phyloP scores from a whole-genome alignment of 805 yeast species.

The Kluyveromyces starmeri region DNA sequence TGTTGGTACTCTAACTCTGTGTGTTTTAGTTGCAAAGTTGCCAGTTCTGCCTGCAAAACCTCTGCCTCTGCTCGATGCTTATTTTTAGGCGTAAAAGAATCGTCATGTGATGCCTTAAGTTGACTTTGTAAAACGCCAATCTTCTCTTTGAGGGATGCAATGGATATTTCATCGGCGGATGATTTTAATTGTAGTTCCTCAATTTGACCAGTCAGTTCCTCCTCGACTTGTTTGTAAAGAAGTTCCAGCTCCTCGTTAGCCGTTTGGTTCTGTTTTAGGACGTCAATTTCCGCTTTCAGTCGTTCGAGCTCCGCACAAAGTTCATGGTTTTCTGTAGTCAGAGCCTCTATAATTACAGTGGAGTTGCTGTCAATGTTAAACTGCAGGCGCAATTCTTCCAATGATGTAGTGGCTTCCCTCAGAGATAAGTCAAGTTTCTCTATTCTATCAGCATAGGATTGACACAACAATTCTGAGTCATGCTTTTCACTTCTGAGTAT shows the following conservation, averaged over 20 bases:
- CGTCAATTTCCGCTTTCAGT: slow-evolving; percentile 34
- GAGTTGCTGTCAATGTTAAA: slow-evolving; percentile 25
- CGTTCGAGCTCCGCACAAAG: slow-evolving; percentile 28
- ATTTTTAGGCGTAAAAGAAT: neutral
- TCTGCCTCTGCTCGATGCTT: neutral
- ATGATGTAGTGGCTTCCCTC: slow-evolving; percentile 9
- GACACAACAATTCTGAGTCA: slow-evolving; percentile 18
- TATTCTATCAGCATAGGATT: slow-evolving; percentile 6
- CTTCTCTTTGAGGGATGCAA: neutral
- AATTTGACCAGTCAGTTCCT: slow-evolving; percentile 35
- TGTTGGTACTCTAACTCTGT: neutral
- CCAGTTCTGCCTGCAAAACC: neutral
- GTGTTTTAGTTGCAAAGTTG: neutral
- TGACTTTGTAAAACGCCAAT: neutral
- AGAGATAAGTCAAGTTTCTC: slow-evolving; percentile 8
- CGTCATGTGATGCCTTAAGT: neutral
- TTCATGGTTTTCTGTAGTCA: slow-evolving; percentile 31
- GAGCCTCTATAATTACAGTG: slow-evolving; percentile 27
- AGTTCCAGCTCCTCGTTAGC: slow-evolving; percentile 37
- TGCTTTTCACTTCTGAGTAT: slow-evolving; percentile 24
- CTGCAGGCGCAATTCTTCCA: slow-evolving; percentile 23
- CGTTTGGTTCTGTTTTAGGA: slow-evolving; percentile 21
- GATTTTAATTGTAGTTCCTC: slow-evolving; percentile 13
- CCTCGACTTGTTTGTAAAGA: slow-evolving; percentile 41
- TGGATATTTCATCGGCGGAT: neutral